These are phyloP conservation scores for Amphicarpaea edgeworthii DNA, from an alignment of 306 rosid species.

Conservation along the genomic window DNA sequence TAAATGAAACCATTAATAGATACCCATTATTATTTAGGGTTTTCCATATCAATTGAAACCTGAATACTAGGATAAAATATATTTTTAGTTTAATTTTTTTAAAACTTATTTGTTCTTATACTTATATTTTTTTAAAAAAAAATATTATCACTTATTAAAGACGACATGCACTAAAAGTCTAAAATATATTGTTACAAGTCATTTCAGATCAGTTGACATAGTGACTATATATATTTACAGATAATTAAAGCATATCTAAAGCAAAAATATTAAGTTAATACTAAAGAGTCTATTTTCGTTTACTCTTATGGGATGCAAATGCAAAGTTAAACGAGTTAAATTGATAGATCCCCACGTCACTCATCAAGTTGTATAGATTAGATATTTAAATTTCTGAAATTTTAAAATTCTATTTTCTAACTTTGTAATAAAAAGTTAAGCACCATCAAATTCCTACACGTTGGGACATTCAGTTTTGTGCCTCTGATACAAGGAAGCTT, in stretches of 20 bases:
- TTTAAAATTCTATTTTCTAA: no score
- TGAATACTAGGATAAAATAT: not conserved
- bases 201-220: not conserved
- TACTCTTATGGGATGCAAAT: not conserved
- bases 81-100: not conserved
- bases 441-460: not conserved
- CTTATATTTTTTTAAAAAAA: no score
- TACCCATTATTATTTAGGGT: no score
- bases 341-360: not conserved
- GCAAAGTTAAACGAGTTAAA: not conserved
- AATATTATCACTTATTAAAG: not conserved
- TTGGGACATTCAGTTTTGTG: not conserved
- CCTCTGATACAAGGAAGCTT: conserved; percentile 16
- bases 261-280: not conserved
- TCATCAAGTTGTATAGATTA: not conserved
- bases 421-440: not conserved
- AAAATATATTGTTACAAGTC: not conserved
- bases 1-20: no score
- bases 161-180: not conserved
- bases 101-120: not conserved
- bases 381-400: no score
- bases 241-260: not conserved
- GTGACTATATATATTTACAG: not conserved
- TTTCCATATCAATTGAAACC: no score
- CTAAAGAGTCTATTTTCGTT: no score